Evolutionary conservation across 805 yeast genomes (phyloP).

Genomic region (Groenewaldozyma salmanticensis): DNA sequence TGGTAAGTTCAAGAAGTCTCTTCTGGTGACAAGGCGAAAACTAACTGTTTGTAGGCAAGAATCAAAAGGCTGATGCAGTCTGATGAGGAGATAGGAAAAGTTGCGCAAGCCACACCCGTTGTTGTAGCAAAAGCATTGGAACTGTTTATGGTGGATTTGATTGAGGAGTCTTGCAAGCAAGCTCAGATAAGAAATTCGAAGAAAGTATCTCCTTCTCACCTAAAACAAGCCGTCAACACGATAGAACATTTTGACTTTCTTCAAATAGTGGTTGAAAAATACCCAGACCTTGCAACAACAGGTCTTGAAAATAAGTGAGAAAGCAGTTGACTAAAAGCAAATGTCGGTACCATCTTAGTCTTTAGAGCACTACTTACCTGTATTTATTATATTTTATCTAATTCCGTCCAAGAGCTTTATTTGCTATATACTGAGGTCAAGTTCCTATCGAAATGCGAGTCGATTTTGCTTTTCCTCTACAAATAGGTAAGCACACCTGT

Average conservation of each 20-base stretch:
- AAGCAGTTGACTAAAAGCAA: background rate
- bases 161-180: slow-evolving; percentile 70
- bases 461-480: too few species aligned
- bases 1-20: slow-evolving; percentile 18
- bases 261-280: slow-evolving; percentile 61
- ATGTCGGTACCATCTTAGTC: background rate
- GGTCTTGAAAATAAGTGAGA: slow-evolving; percentile 10
- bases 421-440: too few species aligned
- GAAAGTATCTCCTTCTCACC: slow-evolving; percentile 72
- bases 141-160: slow-evolving; percentile 80
- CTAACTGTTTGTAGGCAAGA: slow-evolving; percentile 44
- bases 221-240: slow-evolving; percentile 70
- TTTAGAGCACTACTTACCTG: background rate
- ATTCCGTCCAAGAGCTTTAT: too few species aligned
- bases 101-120: slow-evolving; percentile 98
- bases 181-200: slow-evolving; percentile 68
- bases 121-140: slow-evolving; percentile 94
- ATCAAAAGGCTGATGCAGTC: slow-evolving; percentile 95
- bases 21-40: background rate
- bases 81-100: slow-evolving; percentile 97
- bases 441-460: too few species aligned
- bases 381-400: too few species aligned
- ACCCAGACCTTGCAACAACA: slow-evolving; percentile 35
- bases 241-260: slow-evolving; percentile 92
- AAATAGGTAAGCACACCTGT: too few species aligned